Conservation (phyloP, 2,329 filamentous ascomycete genomes). For the Fulvia fulva region DNA sequence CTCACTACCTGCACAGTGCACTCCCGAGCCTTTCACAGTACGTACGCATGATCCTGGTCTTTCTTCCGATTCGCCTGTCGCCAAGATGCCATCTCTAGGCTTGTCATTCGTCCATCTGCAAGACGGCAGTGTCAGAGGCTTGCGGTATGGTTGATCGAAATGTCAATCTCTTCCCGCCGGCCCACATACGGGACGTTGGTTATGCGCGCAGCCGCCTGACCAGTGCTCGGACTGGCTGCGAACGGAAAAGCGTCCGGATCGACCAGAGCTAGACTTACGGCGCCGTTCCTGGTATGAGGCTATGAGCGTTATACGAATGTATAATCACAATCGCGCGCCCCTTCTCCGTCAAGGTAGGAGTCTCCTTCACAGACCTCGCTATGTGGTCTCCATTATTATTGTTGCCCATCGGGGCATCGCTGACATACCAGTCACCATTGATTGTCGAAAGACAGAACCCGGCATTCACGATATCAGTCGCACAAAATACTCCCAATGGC, state of each 20-base stretch:
- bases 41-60: not conserved
- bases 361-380: not conserved
- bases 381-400: constrained; percentile 11
- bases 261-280: not conserved
- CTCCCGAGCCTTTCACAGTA: not conserved
- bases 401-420: constrained; percentile 8
- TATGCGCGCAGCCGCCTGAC: not conserved
- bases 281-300: not conserved
- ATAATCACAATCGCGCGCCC: not conserved
- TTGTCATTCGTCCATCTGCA: not conserved
- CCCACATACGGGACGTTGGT: not conserved
- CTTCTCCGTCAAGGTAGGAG: not conserved
- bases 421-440: constrained; percentile 6
- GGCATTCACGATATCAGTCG: not conserved
- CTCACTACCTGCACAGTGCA: too few species aligned
- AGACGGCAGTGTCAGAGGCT: not conserved
- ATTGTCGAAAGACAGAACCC: constrained; percentile 1
- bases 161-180: not conserved
- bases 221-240: not conserved
- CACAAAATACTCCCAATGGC: constrained; percentile 1
- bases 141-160: not conserved
- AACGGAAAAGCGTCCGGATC: not conserved
- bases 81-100: not conserved
- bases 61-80: not conserved
- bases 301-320: not conserved